A percentile compares a stretch with the other conserved stretches of the same genome.
phyloP scores from a whole-genome alignment of 305 asterid species.

The Rubia peregrina region DNA sequence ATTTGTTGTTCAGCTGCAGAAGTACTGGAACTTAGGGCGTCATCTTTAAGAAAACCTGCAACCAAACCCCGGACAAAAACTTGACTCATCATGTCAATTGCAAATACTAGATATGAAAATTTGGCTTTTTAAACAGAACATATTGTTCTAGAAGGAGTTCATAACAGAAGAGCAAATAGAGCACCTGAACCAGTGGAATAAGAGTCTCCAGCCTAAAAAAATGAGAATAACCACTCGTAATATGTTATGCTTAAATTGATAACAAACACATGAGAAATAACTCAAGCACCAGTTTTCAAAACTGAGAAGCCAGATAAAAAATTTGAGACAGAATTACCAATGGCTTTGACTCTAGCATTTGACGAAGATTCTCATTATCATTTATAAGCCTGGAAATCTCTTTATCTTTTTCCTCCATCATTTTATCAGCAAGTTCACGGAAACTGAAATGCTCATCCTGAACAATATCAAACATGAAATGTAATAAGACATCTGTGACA shows the following conservation, averaged over 20 bases:
- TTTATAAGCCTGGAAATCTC: conserved; percentile 77
- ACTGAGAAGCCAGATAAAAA: conserved; percentile 1
- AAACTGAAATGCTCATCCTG: conserved; percentile 82
- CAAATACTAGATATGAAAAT: not conserved
- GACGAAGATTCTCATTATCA: conserved; percentile 66
- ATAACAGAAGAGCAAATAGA: conserved; percentile 5
- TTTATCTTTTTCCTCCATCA: conserved; percentile 91
- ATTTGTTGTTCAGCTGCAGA: conserved; percentile 93
- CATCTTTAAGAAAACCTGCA: conserved; percentile 62
- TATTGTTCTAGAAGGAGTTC: not conserved
- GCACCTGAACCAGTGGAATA: conserved; percentile 44
- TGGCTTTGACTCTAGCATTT: conserved; percentile 59
- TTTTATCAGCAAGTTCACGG: conserved; percentile 96
- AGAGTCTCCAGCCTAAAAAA: conserved; percentile 45
- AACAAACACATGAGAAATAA: conserved; percentile 11
- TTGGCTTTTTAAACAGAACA: not conserved
- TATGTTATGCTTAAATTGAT: not conserved
- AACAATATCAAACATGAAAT: conserved; percentile 13
- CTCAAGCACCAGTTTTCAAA: not conserved
- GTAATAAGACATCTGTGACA: conserved; percentile 13
- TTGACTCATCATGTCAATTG: conserved; percentile 9
- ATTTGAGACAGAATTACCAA: conserved; percentile 39
- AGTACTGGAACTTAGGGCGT: conserved; percentile 49
- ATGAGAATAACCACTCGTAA: not conserved
- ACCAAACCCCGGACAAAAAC: conserved; percentile 24